Conservation (phyloP, 2,329 filamentous ascomycete species). For the Stemphylium lycopersici region DNA sequence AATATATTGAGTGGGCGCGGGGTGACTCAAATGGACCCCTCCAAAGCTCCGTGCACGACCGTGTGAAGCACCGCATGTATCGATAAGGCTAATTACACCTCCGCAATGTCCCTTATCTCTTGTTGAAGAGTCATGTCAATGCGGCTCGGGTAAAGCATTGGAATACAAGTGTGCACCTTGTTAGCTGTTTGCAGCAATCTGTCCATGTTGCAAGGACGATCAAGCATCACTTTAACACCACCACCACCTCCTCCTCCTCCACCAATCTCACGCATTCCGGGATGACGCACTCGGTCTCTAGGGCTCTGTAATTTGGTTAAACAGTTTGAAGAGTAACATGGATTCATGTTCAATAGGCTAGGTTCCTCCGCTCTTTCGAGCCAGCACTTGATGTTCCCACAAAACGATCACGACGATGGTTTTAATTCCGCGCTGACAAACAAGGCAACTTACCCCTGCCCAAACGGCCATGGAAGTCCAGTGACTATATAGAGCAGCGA, state of each 20-base stretch:
- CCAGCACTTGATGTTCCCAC: neutral
- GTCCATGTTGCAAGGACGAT: too few species aligned
- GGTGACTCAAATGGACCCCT: slow-evolving; percentile 31
- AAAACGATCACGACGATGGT: neutral
- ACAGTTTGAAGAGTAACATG: neutral
- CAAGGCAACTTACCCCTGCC: neutral
- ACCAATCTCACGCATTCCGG: too few species aligned
- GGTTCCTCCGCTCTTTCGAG: neutral
- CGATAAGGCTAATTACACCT: slow-evolving; percentile 19
- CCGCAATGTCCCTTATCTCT: slow-evolving; percentile 18
- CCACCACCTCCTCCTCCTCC: too few species aligned
- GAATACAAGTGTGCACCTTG: neutral
- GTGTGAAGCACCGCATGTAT: slow-evolving; percentile 24
- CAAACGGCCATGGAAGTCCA: neutral
- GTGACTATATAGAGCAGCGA: neutral
- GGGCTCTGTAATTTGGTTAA: neutral
- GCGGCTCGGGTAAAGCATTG: neutral
- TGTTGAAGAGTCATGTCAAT: slow-evolving; percentile 5
- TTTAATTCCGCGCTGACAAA: slow-evolving; percentile 45
- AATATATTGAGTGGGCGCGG: slow-evolving; percentile 36
- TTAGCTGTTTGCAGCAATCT: neutral
- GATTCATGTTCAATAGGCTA: neutral
- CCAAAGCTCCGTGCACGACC: slow-evolving; percentile 18
- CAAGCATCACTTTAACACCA: too few species aligned
- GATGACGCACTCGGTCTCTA: neutral